Evolutionary conservation across 129 eudicot genomes (phyloP), one percentile per base, ranked within the genome.

Genomic region (Flaveria bidentis): DNA sequence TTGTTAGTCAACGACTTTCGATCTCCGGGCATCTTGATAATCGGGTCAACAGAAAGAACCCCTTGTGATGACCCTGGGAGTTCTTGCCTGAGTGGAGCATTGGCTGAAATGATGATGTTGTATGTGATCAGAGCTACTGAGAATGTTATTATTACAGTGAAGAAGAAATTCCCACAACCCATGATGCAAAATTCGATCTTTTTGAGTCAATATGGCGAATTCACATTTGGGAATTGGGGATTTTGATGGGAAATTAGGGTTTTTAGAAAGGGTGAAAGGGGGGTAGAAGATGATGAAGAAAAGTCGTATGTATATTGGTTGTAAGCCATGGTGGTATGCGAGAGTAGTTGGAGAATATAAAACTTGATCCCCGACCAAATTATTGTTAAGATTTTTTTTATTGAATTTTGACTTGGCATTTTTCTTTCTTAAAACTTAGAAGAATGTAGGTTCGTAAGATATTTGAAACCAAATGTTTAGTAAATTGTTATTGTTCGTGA

Each of bases 101-200:
- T 91, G 39, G 97, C 90, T 0, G 97, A 91, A 52, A 91, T 88
- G 78, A 90, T 82, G 22, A 91, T 83, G 86, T 91, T 95, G 92
- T 91, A 95, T 15, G 99, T 91, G 84, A 94, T 89, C 9, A 91
- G 75, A 7, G 97, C 91, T 10, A 86, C 97, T 51, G 98, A 91
- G 26, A 89, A 89, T 1, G 84, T 71, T 2, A 89, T 81, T 0
- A 87, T 76, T 8, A 87, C 42, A 11, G 87, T 87, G 86, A 91
- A 91, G 90, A 91, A 94, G 56, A 79, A 2, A 71, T 91, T 88
- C 16, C 95, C 90, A 63, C 90, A 88, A 53, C 92, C 95, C 97
- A 91, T 91, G 44, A 61, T 33, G 36, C 67, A 30, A 61, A 22
- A 80, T 58, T 65, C 44, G 42, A 65, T 73, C 23, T 36, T 33